Evolutionary conservation across 2,329 filamentous ascomycete species (phyloP), one percentile per base, ranked within the genome.

Genomic region (Beauveria bassiana): DNA sequence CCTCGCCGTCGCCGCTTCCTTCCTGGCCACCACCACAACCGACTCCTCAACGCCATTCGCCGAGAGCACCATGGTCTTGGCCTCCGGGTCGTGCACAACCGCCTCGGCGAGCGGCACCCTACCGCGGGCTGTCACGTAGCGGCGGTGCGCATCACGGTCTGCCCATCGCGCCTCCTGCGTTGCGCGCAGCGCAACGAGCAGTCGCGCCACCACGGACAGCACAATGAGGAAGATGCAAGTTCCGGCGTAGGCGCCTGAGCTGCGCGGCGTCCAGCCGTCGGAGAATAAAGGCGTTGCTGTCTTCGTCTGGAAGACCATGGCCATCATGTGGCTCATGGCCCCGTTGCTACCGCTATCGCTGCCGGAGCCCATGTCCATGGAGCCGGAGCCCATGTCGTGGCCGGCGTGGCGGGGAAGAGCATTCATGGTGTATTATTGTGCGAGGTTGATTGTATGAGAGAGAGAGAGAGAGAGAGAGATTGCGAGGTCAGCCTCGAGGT

Each of bases 211-310:
- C 64, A 87, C 79, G 63, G 86, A 87, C 57, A 98, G 86, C 50
- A 89, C 68, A 71, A 96, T 86, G 63, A 97, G 82, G 76, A 97
- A 97, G 73, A 97, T 90, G 78, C 93, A 96, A 31, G 91, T 96
- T 61, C 86, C 93, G 1, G 91, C 91, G 74, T 97, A 98, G 63
- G 82, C 77, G 67, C 88, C 91, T 6, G 81, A 77, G 42, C 77
- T 86, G 31, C 71, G 75, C 5, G 93, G 93, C 2, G 89, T 88
- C 91, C 93, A 98, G 58, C 79, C 72, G 24, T 75, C 72, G 18
- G 90, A 87, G 74, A 77, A 85, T 63, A 85, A 78, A 0, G 82
- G 72, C 5, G 81, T 84, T 59, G 68, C 67, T 54, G 73, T 75
- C 62, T 75, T 68, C 64, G 74, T 83, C 66, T 86, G 86, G 80